A percentile compares a stretch with the other conserved stretches of the same genome.
Conservation (phyloP, 148 eudicot species). For the Spergularia marina region DNA sequence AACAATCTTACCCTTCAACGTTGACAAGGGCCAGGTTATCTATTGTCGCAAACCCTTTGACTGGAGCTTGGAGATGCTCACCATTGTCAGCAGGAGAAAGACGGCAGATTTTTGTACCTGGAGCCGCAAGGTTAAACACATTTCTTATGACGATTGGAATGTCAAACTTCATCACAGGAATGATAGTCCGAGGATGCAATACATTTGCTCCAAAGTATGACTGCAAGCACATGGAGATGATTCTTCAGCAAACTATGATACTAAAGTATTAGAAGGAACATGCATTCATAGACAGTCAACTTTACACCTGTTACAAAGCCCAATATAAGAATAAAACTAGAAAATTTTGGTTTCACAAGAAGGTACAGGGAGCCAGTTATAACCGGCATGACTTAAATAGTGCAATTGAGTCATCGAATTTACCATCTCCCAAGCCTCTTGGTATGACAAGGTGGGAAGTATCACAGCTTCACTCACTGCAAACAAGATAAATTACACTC, state of each 20-base stretch:
- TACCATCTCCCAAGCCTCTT: constrained; percentile 99
- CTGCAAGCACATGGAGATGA: constrained; percentile 42
- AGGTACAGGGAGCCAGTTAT: not conserved
- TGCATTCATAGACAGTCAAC: not conserved
- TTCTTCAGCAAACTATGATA: not conserved
- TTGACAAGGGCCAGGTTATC: constrained; percentile 93
- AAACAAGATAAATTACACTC: constrained; percentile 15
- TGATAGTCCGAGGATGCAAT: constrained; percentile 94
- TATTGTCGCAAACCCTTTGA: constrained; percentile 98
- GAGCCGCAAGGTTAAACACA: constrained; percentile 84
- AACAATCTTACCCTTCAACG: constrained; percentile 84
- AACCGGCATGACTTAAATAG: not conserved
- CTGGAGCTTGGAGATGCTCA: constrained; percentile 53
- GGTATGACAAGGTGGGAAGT: constrained; percentile 79
- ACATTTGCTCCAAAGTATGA: constrained; percentile 99
- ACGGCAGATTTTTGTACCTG: constrained; percentile 89
- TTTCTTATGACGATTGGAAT: constrained; percentile 98
- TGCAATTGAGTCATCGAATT: not conserved
- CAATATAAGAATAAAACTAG: not conserved
- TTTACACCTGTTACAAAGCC: not conserved
- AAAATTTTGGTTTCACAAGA: not conserved
- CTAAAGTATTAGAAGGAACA: not conserved
- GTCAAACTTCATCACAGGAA: constrained; percentile 89
- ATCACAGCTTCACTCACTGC: constrained; percentile 97
- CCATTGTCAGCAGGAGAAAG: constrained; percentile 39